These are phyloP conservation scores for Zymoseptoria brevis DNA, from an alignment of 2,329 filamentous ascomycete genomes.

Conservation along the genomic window DNA sequence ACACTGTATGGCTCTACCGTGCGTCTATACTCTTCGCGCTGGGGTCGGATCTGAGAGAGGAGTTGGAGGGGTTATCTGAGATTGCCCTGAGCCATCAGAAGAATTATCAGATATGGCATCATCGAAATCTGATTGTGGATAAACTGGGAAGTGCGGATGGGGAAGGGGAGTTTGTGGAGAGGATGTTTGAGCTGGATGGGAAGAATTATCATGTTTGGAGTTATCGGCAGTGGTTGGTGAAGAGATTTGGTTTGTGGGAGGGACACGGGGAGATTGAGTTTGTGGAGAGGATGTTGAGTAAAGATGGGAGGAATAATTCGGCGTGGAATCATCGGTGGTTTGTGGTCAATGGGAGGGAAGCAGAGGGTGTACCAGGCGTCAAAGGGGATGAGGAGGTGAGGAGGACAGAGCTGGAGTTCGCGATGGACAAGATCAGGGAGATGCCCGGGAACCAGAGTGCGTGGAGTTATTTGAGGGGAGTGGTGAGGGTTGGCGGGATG, in stretches of 20 bases:
- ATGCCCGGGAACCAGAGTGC: slow-evolving; percentile 91
- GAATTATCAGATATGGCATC: slow-evolving; percentile 96
- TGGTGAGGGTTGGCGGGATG: slow-evolving; percentile 57
- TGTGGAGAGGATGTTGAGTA: slow-evolving; percentile 63
- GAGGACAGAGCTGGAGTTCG: slow-evolving; percentile 62
- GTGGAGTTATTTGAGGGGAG: slow-evolving; percentile 85
- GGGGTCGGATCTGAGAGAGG: slow-evolving; percentile 56
- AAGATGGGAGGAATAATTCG: slow-evolving; percentile 89
- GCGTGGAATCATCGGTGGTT: slow-evolving; percentile 98
- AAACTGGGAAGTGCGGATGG: slow-evolving; percentile 24
- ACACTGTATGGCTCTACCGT: slow-evolving; percentile 97
- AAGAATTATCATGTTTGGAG: slow-evolving; percentile 99
- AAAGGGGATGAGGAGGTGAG: slow-evolving; percentile 47
- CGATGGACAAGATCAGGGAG: slow-evolving; percentile 62
- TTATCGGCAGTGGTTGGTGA: slow-evolving; percentile 75
- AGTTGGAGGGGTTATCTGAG: slow-evolving; percentile 79
- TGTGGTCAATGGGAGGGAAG: slow-evolving; percentile 58
- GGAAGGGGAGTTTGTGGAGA: slow-evolving; percentile 67
- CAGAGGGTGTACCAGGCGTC: slow-evolving; percentile 28
- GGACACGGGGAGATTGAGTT: slow-evolving; percentile 53
- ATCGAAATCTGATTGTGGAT: slow-evolving; percentile 51
- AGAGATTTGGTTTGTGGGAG: slow-evolving; percentile 50
- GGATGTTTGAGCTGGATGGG: slow-evolving; percentile 75
- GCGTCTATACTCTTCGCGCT: slow-evolving; percentile 68
- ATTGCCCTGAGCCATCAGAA: slow-evolving; percentile 80